phyloP scores from a whole-genome alignment of 164 flowering plant genomes.

The Aristolochia fimbriata region DNA sequence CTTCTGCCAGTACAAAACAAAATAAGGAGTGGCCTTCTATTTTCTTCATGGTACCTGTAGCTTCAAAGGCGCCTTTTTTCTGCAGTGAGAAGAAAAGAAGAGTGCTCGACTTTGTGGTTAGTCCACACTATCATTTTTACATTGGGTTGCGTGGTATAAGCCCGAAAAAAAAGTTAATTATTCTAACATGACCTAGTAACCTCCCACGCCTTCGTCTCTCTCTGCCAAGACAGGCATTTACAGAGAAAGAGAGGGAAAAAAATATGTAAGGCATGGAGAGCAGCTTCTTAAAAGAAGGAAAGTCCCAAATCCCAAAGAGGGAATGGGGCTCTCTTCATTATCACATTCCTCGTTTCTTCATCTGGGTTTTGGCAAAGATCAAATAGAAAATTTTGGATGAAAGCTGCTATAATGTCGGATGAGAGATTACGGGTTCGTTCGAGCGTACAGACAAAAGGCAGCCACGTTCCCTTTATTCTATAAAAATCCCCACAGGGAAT shows the following conservation, averaged over 20 bases:
- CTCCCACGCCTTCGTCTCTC: neutral
- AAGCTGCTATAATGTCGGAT: conserved; percentile 6
- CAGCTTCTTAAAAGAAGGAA: conserved; percentile 33
- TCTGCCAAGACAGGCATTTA: neutral
- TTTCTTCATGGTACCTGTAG: conserved; percentile 15
- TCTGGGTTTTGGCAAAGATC: neutral
- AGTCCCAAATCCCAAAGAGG: conserved; percentile 18
- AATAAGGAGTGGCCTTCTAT: conserved; percentile 1
- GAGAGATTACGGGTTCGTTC: conserved; percentile 20
- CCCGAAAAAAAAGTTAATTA: conserved; percentile 1
- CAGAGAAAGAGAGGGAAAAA: conserved; percentile 5
- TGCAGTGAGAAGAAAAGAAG: conserved; percentile 7
- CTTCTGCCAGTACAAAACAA: conserved; percentile 6
- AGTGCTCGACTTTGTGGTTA: conserved; percentile 1
- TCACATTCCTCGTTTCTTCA: conserved; percentile 4
- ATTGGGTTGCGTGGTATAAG: conserved; percentile 9
- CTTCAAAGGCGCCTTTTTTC: conserved; percentile 8
- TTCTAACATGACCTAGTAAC: neutral
- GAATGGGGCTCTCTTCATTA: conserved; percentile 7
- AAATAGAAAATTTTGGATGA: neutral
- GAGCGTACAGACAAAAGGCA: conserved; percentile 21
- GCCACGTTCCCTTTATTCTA: conserved; percentile 28
- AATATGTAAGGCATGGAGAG: conserved; percentile 14
- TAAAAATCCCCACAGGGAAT: neutral
- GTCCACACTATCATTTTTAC: conserved; percentile 10